Evolutionary conservation across 352 stramenopile species (phyloP).

Genomic region (Peronospora tabacina): DNA sequence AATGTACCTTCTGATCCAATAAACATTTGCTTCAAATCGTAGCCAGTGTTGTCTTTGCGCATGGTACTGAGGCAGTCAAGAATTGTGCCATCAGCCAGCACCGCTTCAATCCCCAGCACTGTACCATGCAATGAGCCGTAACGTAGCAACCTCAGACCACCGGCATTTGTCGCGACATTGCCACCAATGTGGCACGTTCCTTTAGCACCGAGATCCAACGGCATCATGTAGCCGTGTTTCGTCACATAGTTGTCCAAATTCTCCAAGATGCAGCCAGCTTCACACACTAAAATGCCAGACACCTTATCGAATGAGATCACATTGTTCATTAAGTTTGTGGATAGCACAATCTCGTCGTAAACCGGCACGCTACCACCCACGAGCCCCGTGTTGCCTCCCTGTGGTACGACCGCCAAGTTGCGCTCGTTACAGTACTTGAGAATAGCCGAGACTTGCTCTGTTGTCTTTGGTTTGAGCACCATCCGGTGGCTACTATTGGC

Average conservation of each 20-base stretch:
- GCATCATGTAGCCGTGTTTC: conserved; percentile 87
- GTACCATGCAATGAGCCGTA: conserved; percentile 93
- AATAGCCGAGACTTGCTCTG: conserved; percentile 81
- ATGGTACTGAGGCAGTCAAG: conserved; percentile 62
- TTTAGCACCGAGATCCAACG: conserved; percentile 95
- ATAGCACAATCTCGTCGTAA: conserved; percentile 93
- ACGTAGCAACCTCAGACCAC: conserved; percentile 89
- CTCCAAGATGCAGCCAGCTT: conserved; percentile 92
- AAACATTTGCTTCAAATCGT: conserved; percentile 47
- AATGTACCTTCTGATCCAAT: conserved; percentile 94
- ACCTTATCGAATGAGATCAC: conserved; percentile 89
- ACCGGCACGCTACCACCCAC: conserved; percentile 89
- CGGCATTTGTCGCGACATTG: conserved; percentile 94
- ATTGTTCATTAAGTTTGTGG: conserved; percentile 84
- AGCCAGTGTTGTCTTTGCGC: conserved; percentile 92
- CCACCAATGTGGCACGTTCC: conserved; percentile 96
- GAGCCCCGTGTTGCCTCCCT: conserved; percentile 96
- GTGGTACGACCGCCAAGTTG: conserved; percentile 88
- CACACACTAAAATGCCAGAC: conserved; percentile 73
- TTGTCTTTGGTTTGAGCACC: conserved; percentile 84
- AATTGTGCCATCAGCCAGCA: conserved; percentile 87
- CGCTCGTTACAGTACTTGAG: conserved; percentile 90
- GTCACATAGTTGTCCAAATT: conserved; percentile 86
- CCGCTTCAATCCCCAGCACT: conserved; percentile 92
- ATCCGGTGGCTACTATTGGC: conserved; percentile 47